Evolutionary conservation across 768 basidiomycete genomes (phyloP), one percentile per base, ranked within the genome.

Genomic region (Suillus americanus): DNA sequence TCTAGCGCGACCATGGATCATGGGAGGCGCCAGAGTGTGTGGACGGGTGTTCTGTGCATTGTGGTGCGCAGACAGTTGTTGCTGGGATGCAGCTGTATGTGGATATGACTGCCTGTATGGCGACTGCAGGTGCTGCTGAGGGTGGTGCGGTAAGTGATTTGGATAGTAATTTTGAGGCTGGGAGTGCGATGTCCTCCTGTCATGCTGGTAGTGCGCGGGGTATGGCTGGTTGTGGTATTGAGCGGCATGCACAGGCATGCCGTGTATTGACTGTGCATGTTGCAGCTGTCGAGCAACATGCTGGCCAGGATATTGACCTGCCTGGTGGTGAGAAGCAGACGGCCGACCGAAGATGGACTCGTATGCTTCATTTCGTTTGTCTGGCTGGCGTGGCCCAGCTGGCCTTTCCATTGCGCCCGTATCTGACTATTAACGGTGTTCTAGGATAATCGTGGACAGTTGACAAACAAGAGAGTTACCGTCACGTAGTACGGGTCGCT

Each of bases 331-430:
- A 38, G 79, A 68, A 54, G 81, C 78, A 60, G 86, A 85, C 60
- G 91, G 89, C 30, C 92, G 85, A 30, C 92, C 92, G 77, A 95
- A 95, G 79, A 95, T 94, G 72, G 89, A 86, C 76, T 94, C 90
- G 80, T 93, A 95, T 54, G 92, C 92, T 62, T 87, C 85, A 76
- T 86, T 80, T 61, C 92, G 89, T 74, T 92, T 92, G 78, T 92
- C 90, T 53, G 82, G 81, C 30, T 78, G 77, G 61, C 82, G 76
- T 78, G 89, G 89, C 60, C 90, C 90, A 70, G 85, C 74, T 65
- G 83, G 84, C 68, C 81, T 78, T 69, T 85, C 83, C 83, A 84
- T 84, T 64, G 51, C 30, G 18, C 25, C 57, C 40, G 38, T 59
- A 40, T 28, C 38, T 59, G 25, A 41, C 25, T 40, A 59, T 41